These are phyloP conservation scores for Nothomitra cinnamomea DNA, from an alignment of 2,329 filamentous ascomycete genomes.

Conservation along the genomic window DNA sequence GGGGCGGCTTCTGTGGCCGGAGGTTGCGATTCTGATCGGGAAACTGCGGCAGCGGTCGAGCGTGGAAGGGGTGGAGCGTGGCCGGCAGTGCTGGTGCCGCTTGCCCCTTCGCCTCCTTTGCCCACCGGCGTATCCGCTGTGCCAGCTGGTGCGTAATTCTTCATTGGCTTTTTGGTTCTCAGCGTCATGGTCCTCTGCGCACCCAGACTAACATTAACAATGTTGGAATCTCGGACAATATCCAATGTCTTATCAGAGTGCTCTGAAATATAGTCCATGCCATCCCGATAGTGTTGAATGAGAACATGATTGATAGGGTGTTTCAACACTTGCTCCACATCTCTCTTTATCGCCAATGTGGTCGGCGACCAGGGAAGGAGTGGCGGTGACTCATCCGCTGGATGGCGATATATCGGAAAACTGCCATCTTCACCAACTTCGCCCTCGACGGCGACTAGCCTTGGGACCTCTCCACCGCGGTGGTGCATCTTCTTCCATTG, in stretches of 20 bases:
- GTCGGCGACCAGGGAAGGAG: conserved; percentile 58
- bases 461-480: conserved; percentile 76
- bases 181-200: conserved; percentile 82
- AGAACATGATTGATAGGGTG: conserved; percentile 81
- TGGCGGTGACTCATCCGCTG: conserved; percentile 71
- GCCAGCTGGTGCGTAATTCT: background rate
- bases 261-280: conserved; percentile 84
- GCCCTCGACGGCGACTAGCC: conserved; percentile 81
- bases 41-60: background rate
- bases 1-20: background rate
- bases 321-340: conserved; percentile 48
- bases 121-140: conserved; percentile 11
- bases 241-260: conserved; percentile 96
- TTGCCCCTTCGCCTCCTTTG: conserved; percentile 6
- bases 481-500: conserved; percentile 87
- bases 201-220: conserved; percentile 88
- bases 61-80: background rate
- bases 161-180: conserved; percentile 51
- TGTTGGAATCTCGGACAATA: conserved; percentile 61
- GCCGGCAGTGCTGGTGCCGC: background rate
- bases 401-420: conserved; percentile 87
- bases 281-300: conserved; percentile 82
- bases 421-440: conserved; percentile 45
- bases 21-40: conserved; percentile 2
- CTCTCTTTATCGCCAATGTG: conserved; percentile 48